These are phyloP conservation scores for Phyllosticta citriasiana DNA, from an alignment of 2,329 filamentous ascomycete species.

Conservation along the genomic window DNA sequence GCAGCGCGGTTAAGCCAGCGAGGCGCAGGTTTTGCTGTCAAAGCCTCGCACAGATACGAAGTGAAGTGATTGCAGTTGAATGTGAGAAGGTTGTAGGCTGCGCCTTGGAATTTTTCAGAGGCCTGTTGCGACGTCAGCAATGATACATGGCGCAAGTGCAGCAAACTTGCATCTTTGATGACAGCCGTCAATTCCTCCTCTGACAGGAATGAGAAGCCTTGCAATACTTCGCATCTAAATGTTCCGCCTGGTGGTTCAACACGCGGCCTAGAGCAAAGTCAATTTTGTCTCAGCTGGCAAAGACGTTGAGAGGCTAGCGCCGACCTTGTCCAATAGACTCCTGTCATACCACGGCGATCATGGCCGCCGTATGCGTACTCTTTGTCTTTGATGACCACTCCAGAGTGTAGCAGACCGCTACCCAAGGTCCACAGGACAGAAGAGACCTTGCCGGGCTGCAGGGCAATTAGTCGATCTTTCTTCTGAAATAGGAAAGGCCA, in stretches of 20 bases:
- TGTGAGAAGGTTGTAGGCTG: conserved; percentile 69
- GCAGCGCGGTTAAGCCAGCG: conserved; percentile 74
- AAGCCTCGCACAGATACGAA: conserved; percentile 59
- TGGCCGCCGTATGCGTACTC: conserved; percentile 86
- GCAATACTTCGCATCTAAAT: conserved; percentile 64
- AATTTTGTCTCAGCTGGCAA: background rate
- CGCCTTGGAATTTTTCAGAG: conserved; percentile 63
- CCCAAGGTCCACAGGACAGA: conserved; percentile 69
- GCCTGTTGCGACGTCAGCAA: conserved; percentile 33
- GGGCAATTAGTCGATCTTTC: background rate
- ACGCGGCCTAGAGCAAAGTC: conserved; percentile 36
- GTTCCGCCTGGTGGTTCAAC: conserved; percentile 67
- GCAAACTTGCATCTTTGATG: conserved; percentile 41
- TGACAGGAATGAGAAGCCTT: conserved; percentile 65
- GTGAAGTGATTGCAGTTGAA: conserved; percentile 89
- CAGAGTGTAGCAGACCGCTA: conserved; percentile 69
- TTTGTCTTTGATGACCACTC: conserved; percentile 66
- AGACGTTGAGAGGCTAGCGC: background rate
- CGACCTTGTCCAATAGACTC: conserved; percentile 69
- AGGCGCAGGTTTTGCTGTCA: conserved; percentile 62
- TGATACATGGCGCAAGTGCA: background rate
- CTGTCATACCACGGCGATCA: conserved; percentile 57
- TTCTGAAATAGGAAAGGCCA: conserved; percentile 4
- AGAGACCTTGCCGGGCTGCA: conserved; percentile 62
- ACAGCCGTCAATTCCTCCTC: conserved; percentile 61